These are phyloP conservation scores for Bothriochloa decipiens DNA, from an alignment of 176 grass and related monocot genomes.

Conservation along the genomic window DNA sequence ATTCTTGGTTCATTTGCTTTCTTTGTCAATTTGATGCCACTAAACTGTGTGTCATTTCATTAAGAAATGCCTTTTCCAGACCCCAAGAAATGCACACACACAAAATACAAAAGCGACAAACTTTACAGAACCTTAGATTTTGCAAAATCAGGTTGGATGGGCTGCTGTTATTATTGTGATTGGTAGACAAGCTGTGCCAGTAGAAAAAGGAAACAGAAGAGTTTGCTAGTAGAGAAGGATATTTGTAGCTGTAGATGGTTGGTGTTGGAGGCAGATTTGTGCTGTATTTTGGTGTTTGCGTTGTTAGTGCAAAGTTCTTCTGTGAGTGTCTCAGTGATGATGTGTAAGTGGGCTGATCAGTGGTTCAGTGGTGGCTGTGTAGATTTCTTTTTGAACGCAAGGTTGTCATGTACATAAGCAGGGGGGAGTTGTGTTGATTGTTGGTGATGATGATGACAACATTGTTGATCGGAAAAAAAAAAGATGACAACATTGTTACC, in stretches of 20 bases:
- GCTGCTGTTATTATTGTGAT: neutral
- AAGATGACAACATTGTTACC: neutral
- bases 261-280: neutral
- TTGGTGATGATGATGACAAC: neutral
- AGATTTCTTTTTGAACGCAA: no score
- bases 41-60: neutral
- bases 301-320: no score
- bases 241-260: neutral
- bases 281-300: no score
- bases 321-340: no score
- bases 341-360: neutral
- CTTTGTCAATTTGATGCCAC: neutral
- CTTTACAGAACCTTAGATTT: neutral
- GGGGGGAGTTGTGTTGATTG: neutral
- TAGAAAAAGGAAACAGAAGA: neutral
- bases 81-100: neutral
- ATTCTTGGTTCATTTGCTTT: slow-evolving; percentile 17
- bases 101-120: neutral
- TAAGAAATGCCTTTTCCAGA: neutral
- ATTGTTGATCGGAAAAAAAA: no score
- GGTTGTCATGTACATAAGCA: neutral
- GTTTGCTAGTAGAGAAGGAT: neutral
- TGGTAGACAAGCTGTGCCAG: neutral
- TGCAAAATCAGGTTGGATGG: slow-evolving; percentile 5
- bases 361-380: no score